Percentiles rank a stretch among this genome's conserved stretches.
Conservation (phyloP, 1,284 basidiomycete genomes). For the Blastosporella zonata region DNA sequence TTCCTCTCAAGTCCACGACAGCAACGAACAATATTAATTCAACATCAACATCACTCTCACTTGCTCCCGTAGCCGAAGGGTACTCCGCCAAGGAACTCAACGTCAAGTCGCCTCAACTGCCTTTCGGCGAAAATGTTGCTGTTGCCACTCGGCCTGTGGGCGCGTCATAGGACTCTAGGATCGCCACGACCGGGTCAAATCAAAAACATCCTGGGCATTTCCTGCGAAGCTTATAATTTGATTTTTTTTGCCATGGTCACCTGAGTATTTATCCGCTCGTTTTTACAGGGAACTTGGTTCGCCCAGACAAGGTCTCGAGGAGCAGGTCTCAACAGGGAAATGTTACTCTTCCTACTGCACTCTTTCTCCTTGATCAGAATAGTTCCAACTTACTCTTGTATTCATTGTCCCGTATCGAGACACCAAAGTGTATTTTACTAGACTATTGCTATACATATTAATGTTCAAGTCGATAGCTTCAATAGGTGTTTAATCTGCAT, state of each 20-base stretch:
- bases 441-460: slow-evolving; percentile 32
- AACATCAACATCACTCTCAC: slow-evolving; percentile 32
- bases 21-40: slow-evolving; percentile 38
- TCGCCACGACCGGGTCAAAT: slow-evolving; percentile 16
- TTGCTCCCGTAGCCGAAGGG: slow-evolving; percentile 30
- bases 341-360: slow-evolving; percentile 13
- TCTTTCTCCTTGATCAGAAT: slow-evolving; percentile 15
- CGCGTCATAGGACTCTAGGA: slow-evolving; percentile 41
- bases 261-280: slow-evolving; percentile 48
- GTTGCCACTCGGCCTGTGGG: slow-evolving; percentile 50
- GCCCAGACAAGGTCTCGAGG: slow-evolving; percentile 18
- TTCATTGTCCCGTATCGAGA: slow-evolving; percentile 32
- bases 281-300: slow-evolving; percentile 39
- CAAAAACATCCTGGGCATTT: slow-evolving; percentile 17
- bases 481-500: neutral
- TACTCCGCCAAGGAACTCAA: slow-evolving; percentile 46
- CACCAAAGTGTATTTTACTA: slow-evolving; percentile 37
- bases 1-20: slow-evolving; percentile 33
- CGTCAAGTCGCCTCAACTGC: slow-evolving; percentile 60
- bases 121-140: slow-evolving; percentile 62
- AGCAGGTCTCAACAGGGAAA: slow-evolving; percentile 15
- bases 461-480: neutral
- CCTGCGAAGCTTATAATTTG: slow-evolving; percentile 23
- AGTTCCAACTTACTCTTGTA: slow-evolving; percentile 31
- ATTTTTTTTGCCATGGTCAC: slow-evolving; percentile 30